These are phyloP conservation scores for Pseudopediastrum boryanum DNA, from an alignment of 139 green algal genomes.

Conservation along the genomic window DNA sequence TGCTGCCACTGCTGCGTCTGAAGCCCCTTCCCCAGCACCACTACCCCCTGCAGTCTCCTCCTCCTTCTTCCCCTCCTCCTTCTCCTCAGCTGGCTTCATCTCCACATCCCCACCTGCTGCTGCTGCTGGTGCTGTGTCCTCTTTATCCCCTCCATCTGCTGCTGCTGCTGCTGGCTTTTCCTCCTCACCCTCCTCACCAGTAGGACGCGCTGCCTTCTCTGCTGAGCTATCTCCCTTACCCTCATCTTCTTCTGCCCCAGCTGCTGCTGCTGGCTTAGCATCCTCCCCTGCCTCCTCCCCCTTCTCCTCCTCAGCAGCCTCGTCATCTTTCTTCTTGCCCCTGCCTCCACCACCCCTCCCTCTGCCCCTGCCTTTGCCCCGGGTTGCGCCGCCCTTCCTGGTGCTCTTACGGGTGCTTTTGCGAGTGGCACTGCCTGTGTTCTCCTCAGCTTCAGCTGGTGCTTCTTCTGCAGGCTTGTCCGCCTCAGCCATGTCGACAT, in stretches of 20 bases:
- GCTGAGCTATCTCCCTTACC: background rate
- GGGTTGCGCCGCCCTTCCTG: too few relatives aligned
- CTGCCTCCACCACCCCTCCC: too few relatives aligned
- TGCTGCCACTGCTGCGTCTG: background rate
- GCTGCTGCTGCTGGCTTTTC: background rate
- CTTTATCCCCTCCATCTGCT: background rate
- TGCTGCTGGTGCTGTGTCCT: background rate
- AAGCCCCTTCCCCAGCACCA: background rate
- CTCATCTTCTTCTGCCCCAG: slow-evolving; percentile 8
- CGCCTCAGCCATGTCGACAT: too few relatives aligned
- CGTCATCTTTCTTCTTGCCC: too few relatives aligned
- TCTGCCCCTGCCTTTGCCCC: too few relatives aligned
- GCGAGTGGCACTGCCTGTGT: too few relatives aligned
- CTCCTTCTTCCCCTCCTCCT: background rate
- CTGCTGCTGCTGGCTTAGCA: background rate
- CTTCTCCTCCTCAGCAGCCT: too few relatives aligned
- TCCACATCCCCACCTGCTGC: slow-evolving; percentile 1
- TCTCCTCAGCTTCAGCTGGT: too few relatives aligned
- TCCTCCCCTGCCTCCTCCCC: slow-evolving; percentile 25
- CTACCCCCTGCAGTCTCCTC: too few relatives aligned
- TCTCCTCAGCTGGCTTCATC: background rate
- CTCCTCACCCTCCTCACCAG: background rate
- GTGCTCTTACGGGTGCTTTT: too few relatives aligned
- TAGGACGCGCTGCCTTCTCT: background rate
- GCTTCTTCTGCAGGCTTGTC: too few relatives aligned